Base-by-base conservation (phyloP, 768 basidiomycete genomes). In the Panus rudis region DNA sequence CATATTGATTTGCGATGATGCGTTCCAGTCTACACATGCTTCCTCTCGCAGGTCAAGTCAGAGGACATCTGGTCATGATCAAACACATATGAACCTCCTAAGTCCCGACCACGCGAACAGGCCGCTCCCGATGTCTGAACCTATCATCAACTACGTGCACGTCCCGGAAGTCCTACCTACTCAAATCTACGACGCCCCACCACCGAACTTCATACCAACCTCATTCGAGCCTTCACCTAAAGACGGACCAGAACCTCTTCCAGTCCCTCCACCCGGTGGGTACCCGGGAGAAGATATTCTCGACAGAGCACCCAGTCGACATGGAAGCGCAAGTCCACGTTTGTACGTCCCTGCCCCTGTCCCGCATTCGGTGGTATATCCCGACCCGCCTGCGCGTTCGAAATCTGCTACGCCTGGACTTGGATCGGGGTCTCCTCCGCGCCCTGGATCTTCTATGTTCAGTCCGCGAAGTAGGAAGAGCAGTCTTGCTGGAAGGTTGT, bases 61-160 rank as follows among this genome's bases (percentile, higher is more conserved):
- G 33, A 35, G 33, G 10, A 35, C 33, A 17, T 20, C 7, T 17
- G 33, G 6, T 8, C 21, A 14, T 8, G n/a, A 35, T 35, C n/a
- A 7, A 19, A 48, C 51, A 3, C 32, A 42, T n/a, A 51, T 51
- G 13, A 47, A 54, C 5, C 45, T 63, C 8, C 52, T 63, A 14
- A 63, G 61, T 20, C 62, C 62, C 4, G 61, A 63, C 14, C 32
- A 49, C 24, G 50, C 55, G 16, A 50, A 47, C 39, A 40, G 38
- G 4, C 31, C 45, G 5, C 50, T 52, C 4, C 52, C 56, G 2
- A 20, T 48, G 4, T 49, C 33, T 35, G 33, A 35, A 17, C 39
- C 4, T 7, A 6, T 6, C 10, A 35, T 35, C 10, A 8, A 7
- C 16, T 16, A 16, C n/a, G n/a, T 8, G 7, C 33, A 35, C 10